Conservation (phyloP, 805 yeast species). For the Nakazawaea pomicola region DNA sequence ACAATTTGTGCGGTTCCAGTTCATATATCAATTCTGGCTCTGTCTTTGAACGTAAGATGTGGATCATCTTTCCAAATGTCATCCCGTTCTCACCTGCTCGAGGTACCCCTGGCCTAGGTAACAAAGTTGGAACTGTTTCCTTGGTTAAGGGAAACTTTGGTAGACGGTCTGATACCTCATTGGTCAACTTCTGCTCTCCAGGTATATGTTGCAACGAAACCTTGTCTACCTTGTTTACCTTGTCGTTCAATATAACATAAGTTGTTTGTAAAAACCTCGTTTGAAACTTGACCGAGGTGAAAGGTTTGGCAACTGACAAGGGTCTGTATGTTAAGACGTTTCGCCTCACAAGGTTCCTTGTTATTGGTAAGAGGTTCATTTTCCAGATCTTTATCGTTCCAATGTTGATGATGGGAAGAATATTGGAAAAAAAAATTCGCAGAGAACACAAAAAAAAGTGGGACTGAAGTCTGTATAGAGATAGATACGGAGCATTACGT, state of each 20-base stretch:
- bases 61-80: constrained; percentile 58
- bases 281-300: no score
- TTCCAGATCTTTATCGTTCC: no score
- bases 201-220: constrained; percentile 46
- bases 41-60: constrained; percentile 44
- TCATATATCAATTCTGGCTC: constrained; percentile 76
- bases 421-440: no score
- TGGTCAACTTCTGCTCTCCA: constrained; percentile 40
- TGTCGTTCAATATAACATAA: not conserved
- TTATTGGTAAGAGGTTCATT: no score
- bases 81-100: constrained; percentile 47
- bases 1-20: constrained; percentile 76
- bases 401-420: no score
- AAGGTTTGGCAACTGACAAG: no score
- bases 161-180: constrained; percentile 51
- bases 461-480: no score
- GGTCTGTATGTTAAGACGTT: no score
- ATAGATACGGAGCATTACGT: no score
- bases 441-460: not conserved
- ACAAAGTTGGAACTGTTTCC: constrained; percentile 57
- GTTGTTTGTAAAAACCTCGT: not conserved
- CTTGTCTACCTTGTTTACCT: constrained; percentile 16
- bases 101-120: constrained; percentile 78
- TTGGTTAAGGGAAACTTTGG: constrained; percentile 65
- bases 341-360: no score